Evolutionary conservation across 768 basidiomycete species (phyloP), one percentile per base, ranked within the genome.

Genomic region (Punctularia strigosozonata): DNA sequence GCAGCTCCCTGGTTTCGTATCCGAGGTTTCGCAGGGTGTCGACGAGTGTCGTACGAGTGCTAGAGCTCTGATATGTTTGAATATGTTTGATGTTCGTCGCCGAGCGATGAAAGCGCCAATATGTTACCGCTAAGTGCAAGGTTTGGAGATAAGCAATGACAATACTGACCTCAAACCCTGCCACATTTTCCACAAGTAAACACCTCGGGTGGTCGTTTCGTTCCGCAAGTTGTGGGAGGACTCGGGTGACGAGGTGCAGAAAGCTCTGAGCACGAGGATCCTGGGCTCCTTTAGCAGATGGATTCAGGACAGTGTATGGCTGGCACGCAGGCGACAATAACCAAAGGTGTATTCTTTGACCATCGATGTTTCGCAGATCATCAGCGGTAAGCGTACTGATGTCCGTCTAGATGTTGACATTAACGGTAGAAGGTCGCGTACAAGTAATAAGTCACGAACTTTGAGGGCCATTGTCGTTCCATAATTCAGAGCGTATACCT

Each of bases 321-420:
- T 88, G 85, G 53, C 85, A 89, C 5, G 84, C 75, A 4, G 85
- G 86, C 1, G 85, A 87, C 32, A 86, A 56, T 14, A 88, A 68
- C 85, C 86, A 88, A 4, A 85, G 53, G 44, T n/a, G n/a, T 77
- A 57, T 14, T 81, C 78, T 38, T 69, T 43, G 19, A 71, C 58
- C n/a, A n/a, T n/a, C 15, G 47, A 40, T 10, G n/a, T n/a, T n/a
- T n/a, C n/a, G 65, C 60, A 88, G 57, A 13, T 62, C 56, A 2
- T 56, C 33, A 1, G 76, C 67, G 4, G 66, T 63, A 18, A 89
- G 61, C 0, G 61, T 64, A 12, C 66, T 65, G 31, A 88, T 84
- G 51, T 87, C 81, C 38, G 63, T 64, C 73, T 73, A 41, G 14
- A 19, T 21, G 24, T 25, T 33, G n/a, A 24, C 19, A 8, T 5